Conservation (phyloP, 257 asterid species). For the Nicotiana noctiflora region DNA sequence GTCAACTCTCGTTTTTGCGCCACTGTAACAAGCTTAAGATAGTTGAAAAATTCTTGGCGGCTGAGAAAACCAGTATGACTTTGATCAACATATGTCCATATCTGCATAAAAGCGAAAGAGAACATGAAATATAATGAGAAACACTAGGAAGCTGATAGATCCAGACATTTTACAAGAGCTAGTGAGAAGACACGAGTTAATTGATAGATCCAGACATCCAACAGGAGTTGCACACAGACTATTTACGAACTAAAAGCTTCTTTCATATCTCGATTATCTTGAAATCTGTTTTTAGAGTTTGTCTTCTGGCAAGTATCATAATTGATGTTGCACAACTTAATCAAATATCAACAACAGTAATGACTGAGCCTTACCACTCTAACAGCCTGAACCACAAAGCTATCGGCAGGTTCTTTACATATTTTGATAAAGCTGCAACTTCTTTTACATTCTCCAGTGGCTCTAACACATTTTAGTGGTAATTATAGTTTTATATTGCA, state of each 20-base stretch:
- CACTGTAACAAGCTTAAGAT: conserved; percentile 92
- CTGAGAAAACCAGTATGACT: conserved; percentile 70
- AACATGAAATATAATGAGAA: conserved; percentile 14
- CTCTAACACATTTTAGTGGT: background rate
- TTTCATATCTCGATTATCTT: background rate
- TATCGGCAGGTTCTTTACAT: background rate
- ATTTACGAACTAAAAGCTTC: background rate
- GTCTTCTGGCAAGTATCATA: background rate
- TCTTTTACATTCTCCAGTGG: background rate
- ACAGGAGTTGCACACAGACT: background rate
- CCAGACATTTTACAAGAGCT: background rate
- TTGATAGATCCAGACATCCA: background rate
- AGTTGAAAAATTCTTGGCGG: conserved; percentile 83
- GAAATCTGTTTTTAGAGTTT: background rate
- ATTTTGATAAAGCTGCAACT: background rate
- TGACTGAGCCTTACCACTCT: background rate
- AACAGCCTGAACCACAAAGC: background rate
- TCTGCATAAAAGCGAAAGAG: conserved; percentile 23
- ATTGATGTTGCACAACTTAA: background rate
- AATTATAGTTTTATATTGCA: background rate
- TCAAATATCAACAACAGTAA: background rate
- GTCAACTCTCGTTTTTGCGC: conserved; percentile 93
- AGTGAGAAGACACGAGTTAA: background rate
- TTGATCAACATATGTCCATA: conserved; percentile 56
- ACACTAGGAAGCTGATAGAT: background rate